These are phyloP conservation scores for Leccinum ochraceum DNA, from an alignment of 768 basidiomycete genomes.

Conservation along the genomic window DNA sequence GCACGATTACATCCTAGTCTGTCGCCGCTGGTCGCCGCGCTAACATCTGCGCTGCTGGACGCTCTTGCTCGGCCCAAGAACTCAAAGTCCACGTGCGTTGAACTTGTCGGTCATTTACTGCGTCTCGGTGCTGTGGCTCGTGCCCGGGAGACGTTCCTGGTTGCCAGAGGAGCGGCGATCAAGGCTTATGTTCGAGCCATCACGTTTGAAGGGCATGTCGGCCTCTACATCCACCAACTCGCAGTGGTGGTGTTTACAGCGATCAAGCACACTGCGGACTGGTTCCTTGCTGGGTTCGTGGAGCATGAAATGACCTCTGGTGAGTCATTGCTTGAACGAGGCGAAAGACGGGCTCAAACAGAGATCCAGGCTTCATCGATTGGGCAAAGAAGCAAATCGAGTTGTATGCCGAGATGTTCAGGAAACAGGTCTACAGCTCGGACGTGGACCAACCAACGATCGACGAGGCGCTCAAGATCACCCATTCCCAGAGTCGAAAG, in stretches of 20 bases:
- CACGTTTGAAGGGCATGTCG: conserved; percentile 85
- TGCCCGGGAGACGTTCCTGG: conserved; percentile 81
- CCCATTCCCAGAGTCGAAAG: conserved; percentile 80
- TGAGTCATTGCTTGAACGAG: background rate
- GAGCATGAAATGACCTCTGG: conserved; percentile 89
- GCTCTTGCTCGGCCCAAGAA: conserved; percentile 76
- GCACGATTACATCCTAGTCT: conserved; percentile 72
- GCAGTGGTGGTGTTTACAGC: conserved; percentile 90
- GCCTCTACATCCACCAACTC: conserved; percentile 82
- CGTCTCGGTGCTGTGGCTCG: conserved; percentile 70
- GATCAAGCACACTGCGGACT: conserved; percentile 96
- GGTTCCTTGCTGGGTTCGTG: conserved; percentile 95
- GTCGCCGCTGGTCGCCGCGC: conserved; percentile 59
- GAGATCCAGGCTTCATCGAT: conserved; percentile 76
- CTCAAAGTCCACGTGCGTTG: conserved; percentile 73
- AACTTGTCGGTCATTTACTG: conserved; percentile 69
- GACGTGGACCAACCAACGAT: conserved; percentile 71
- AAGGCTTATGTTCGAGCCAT: conserved; percentile 81
- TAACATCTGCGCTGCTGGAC: conserved; percentile 69
- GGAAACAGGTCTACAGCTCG: conserved; percentile 87
- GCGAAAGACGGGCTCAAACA: background rate
- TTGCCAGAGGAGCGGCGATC: conserved; percentile 74
- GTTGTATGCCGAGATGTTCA: conserved; percentile 79
- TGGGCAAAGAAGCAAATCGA: conserved; percentile 92
- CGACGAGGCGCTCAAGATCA: conserved; percentile 77